phyloP scores from a whole-genome alignment of 73 alveolate species.

The Effrenium voratum region DNA sequence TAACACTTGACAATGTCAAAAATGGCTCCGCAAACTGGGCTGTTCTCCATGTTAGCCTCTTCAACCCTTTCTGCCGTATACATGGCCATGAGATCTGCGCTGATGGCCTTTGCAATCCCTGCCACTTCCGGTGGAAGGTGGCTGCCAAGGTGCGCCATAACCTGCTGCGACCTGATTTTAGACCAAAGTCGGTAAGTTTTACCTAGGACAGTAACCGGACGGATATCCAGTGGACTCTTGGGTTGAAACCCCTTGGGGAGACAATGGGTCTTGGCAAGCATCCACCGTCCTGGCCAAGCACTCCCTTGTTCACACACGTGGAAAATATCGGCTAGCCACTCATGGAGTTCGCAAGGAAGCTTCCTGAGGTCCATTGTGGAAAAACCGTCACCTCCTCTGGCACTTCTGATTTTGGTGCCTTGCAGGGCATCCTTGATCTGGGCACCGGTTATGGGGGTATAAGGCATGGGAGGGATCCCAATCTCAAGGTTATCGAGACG shows the following conservation, averaged over 20 bases:
- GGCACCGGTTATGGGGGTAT: no score
- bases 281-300: neutral
- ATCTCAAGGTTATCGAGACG: no score
- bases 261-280: neutral
- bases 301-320: neutral
- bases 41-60: neutral
- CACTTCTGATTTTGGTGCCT: neutral
- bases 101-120: neutral
- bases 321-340: neutral
- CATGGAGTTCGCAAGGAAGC: neutral
- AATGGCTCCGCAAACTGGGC: neutral
- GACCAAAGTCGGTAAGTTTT: neutral
- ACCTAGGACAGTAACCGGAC: neutral
- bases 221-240: neutral
- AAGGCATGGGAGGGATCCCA: no score
- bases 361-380: neutral
- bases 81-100: neutral
- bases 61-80: neutral
- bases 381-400: neutral
- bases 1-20: neutral
- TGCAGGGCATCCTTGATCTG: neutral
- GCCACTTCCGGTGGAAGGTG: neutral
- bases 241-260: neutral
- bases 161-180: neutral
- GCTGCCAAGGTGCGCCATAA: neutral